These are phyloP conservation scores for Starmerella stigmatis DNA, from an alignment of 805 yeast species.

Conservation along the genomic window DNA sequence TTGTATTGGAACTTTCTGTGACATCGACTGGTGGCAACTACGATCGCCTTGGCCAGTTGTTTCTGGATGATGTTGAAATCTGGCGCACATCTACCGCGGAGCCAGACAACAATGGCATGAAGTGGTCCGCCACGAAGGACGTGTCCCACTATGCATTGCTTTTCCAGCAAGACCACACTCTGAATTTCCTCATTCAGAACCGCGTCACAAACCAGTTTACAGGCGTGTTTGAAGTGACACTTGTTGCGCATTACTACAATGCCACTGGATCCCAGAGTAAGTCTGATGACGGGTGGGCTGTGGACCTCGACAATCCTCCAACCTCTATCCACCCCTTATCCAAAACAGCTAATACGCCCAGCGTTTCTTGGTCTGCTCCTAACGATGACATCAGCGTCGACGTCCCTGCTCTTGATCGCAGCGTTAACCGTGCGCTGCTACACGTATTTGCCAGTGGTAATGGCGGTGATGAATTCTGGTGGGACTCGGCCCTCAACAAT, in stretches of 20 bases:
- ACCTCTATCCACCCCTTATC: slow-evolving; percentile 12
- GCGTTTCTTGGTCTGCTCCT: slow-evolving; percentile 20
- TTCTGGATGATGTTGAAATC: slow-evolving; percentile 44
- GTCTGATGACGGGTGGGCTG: slow-evolving; percentile 21
- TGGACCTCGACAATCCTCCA: slow-evolving; percentile 16
- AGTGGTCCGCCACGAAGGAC: slow-evolving; percentile 53
- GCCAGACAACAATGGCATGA: slow-evolving; percentile 46
- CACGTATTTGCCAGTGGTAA: slow-evolving; percentile 63
- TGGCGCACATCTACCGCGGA: slow-evolving; percentile 85
- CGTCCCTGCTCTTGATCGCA: slow-evolving; percentile 17
- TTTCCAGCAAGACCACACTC: slow-evolving; percentile 32
- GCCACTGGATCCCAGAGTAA: slow-evolving; percentile 4
- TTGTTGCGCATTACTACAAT: slow-evolving; percentile 43
- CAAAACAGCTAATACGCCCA: slow-evolving; percentile 3
- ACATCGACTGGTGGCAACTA: slow-evolving; percentile 32
- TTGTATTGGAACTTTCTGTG: slow-evolving; percentile 29
- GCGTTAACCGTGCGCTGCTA: slow-evolving; percentile 37
- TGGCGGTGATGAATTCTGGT: slow-evolving; percentile 79
- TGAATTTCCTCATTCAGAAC: slow-evolving; percentile 45
- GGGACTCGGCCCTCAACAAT: slow-evolving; percentile 31
- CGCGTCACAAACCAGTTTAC: slow-evolving; percentile 39
- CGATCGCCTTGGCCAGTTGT: slow-evolving; percentile 32
- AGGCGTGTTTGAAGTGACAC: slow-evolving; percentile 49
- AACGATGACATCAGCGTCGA: slow-evolving; percentile 14
- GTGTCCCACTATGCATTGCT: slow-evolving; percentile 46